phyloP scores from a whole-genome alignment of 371 early-diverging fungal genomes.

The Sanchytrium tribonematis region DNA sequence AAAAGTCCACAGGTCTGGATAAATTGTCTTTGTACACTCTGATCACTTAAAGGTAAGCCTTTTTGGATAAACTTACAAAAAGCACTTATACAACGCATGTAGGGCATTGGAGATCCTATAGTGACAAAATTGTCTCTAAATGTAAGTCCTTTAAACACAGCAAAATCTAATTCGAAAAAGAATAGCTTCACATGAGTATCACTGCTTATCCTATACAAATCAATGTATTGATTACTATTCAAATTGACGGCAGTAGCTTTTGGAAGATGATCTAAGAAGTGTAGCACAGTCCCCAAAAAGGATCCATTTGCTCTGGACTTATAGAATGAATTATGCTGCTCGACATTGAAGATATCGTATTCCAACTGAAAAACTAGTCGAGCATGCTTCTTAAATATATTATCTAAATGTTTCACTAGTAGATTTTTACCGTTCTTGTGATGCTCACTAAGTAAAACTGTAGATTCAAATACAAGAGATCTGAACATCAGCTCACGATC shows the following conservation, averaged over 20 bases:
- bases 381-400: not conserved
- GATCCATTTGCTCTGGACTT: not conserved
- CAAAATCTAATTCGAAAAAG: not conserved
- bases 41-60: not conserved
- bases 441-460: not conserved
- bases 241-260: not conserved
- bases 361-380: not conserved
- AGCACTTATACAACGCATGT: not conserved
- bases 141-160: not conserved
- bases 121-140: not conserved
- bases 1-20: not conserved
- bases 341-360: not conserved
- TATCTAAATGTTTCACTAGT: not conserved
- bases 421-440: not conserved
- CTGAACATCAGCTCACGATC: not conserved
- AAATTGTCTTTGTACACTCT: not conserved
- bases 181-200: not conserved
- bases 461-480: not conserved
- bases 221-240: not conserved
- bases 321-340: not conserved
- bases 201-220: not conserved
- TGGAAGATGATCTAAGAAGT: not conserved
- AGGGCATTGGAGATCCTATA: not conserved
- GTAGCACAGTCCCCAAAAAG: not conserved
- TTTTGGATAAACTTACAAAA: not conserved